Evolutionary conservation across 352 stramenopile species (phyloP), one percentile per base, ranked within the genome.

Genomic region (Saprolegnia parasitica): DNA sequence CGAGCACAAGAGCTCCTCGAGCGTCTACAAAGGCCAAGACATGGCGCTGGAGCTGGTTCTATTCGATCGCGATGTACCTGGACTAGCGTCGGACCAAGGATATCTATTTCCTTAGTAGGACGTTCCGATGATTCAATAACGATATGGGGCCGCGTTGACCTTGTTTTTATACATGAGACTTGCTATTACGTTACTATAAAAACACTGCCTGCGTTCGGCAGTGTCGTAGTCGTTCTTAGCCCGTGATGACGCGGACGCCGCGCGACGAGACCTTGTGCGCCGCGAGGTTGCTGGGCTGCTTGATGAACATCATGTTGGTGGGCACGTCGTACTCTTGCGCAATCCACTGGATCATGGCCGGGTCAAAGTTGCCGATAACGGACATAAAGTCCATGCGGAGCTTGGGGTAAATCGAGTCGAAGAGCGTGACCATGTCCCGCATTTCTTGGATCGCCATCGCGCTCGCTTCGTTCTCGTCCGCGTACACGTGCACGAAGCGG

Each of bases 221-320:
- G n/a, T 46, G 15, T 46, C 39, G 39, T 46, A 46, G 8, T 46
- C 39, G 15, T 46, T 46, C 8, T 65, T n/a, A 90, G 32, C 83
- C 67, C 4, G 88, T 96, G 72, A 97, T 97, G 62, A 97, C 83
- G 11, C 90, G 83, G 18, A 97, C 84, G 26, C 90, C 90, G 24
- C 94, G 77, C 52, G 86, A 77, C 29, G 85, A 81, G 35, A 98
- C 81, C 67, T 95, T 90, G 76, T 97, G 90, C 73, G 94, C 94
- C 72, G 92, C 88, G 64, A 91, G 83, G 57, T 84, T 82, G 72
- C 96, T 78, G 16, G 91, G 89, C 75, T 96, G 93, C 37, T 84
- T 81, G 64, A 98, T 96, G 68, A 98, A 98, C 88, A 98, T 97
- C 85, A 95, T 96, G 63, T 97, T 98, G 39, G 83, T 81, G 4